Percentiles rank a stretch among this genome's conserved stretches.
phyloP scores from a whole-genome alignment of 2,329 filamentous ascomycete species.

The Fusarium humuli region DNA sequence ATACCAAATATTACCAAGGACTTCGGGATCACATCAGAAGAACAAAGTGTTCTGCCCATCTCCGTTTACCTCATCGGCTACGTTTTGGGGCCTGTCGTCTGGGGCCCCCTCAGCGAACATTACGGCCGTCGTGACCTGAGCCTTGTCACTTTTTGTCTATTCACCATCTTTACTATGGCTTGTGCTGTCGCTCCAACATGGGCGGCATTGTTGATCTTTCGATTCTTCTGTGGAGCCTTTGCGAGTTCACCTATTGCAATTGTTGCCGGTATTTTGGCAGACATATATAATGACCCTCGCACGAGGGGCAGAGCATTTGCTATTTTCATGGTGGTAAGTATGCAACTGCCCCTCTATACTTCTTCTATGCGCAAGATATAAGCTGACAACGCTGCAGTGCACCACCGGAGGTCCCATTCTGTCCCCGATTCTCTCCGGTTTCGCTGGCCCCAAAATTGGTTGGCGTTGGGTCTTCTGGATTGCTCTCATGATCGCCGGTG shows the following conservation, averaged over 20 bases:
- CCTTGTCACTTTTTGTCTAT: slow-evolving; percentile 59
- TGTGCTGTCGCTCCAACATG: slow-evolving; percentile 67
- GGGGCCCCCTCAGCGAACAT: slow-evolving; percentile 75
- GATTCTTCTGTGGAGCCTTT: slow-evolving; percentile 64
- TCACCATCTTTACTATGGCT: slow-evolving; percentile 65
- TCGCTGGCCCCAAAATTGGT: slow-evolving; percentile 65
- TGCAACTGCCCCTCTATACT: background rate
- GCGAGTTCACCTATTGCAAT: slow-evolving; percentile 71
- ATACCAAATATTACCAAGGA: slow-evolving; percentile 67
- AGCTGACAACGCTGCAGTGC: slow-evolving; percentile 53
- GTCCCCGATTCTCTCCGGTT: slow-evolving; percentile 74
- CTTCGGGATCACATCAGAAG: slow-evolving; percentile 64
- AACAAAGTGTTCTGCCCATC: slow-evolving; percentile 66
- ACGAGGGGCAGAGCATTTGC: slow-evolving; percentile 70
- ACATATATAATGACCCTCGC: slow-evolving; percentile 67
- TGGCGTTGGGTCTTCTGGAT: slow-evolving; percentile 81
- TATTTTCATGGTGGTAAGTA: slow-evolving; percentile 70
- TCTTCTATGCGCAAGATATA: background rate
- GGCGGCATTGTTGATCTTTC: slow-evolving; percentile 65
- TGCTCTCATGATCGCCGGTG: slow-evolving; percentile 74
- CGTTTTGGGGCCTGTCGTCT: slow-evolving; percentile 69
- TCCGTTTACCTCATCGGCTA: slow-evolving; percentile 74
- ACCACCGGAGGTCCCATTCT: slow-evolving; percentile 75
- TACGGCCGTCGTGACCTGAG: slow-evolving; percentile 66
- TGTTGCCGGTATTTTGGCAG: slow-evolving; percentile 72